Conservation (phyloP, 2,329 filamentous ascomycete species). For the Scopulariopsis brevicaulis region DNA sequence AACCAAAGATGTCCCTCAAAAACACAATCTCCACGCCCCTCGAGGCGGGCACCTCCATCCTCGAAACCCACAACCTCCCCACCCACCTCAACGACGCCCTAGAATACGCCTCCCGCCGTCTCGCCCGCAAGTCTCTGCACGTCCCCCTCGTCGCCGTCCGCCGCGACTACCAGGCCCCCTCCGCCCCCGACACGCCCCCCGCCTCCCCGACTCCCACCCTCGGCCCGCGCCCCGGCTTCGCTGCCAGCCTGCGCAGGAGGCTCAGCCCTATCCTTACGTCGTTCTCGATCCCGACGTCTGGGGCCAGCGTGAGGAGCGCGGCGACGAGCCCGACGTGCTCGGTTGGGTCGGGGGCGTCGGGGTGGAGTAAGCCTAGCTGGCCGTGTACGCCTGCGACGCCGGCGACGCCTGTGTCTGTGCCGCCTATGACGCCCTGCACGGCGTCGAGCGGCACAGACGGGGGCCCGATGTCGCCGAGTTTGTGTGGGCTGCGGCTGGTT, state of each 20-base stretch:
- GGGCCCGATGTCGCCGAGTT: conserved; percentile 19
- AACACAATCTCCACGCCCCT: conserved; percentile 49
- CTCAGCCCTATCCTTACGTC: background rate
- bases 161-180: conserved; percentile 43
- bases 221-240: conserved; percentile 9
- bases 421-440: conserved; percentile 36
- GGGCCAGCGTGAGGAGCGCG: conserved; percentile 2
- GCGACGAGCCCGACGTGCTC: conserved; percentile 5
- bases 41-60: conserved; percentile 48
- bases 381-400: conserved; percentile 19
- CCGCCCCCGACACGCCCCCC: conserved; percentile 11
- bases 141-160: conserved; percentile 47
- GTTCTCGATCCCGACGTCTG: background rate
- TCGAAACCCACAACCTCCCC: conserved; percentile 46
- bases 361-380: conserved; percentile 3
- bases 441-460: conserved; percentile 22
- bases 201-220: conserved; percentile 7
- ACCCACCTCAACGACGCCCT: conserved; percentile 40
- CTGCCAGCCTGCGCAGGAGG: conserved; percentile 18
- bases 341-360: background rate
- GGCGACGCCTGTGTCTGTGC: conserved; percentile 24
- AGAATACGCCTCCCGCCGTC: conserved; percentile 43
- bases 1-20: conserved; percentile 33
- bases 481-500: conserved; percentile 38
- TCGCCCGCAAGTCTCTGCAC: conserved; percentile 42